Evolutionary conservation across 2,329 filamentous ascomycete species (phyloP), one percentile per base, ranked within the genome.

Genomic region (Aspergillus arachidicola): DNA sequence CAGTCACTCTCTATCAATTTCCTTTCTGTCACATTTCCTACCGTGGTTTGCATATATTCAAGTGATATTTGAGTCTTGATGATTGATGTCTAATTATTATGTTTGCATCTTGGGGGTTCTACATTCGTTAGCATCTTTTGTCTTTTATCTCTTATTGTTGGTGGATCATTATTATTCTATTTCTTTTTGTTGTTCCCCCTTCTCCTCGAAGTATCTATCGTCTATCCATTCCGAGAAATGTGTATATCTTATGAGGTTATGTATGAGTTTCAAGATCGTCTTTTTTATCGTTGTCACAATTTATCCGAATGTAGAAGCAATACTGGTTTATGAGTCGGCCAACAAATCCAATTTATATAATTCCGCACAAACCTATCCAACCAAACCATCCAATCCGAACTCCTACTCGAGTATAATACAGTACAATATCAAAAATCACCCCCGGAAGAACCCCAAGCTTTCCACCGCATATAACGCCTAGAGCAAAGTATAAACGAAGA

Each of bases 401-500:
- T 55, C 51, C 51, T 12, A n/a, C 51, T 36, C 19, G 11, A 21
- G 5, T 54, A 16, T 9, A 10, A 2, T 50, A 28, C 46, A 50
- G 26, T 50, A 19, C 16, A 50, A 30, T 32, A 21, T 6, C 23
- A 9, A 54, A 21, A 34, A 21, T 30, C n/a, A 36, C 3, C 19
- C 50, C 30, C 30, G 16, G 36, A 50, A 50, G 6, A 30, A 30
- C 12, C 48, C 9, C 28, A 2, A 10, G 16, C 32, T 55, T 55
- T 10, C 21, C 30, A n/a, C 28, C 51, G 10, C 23, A 6, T 32
- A 21, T 46, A 38, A 60, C 12, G n/a, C 32, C 63, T 21, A 34
- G 16, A 62, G 34, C 28, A 41, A n/a, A 57, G 23, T 41, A 56
- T 57, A 23, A 58, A 41, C 34, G 43, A 57, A 54, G 58, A 12